Percentiles rank a stretch among this genome's conserved stretches.
phyloP scores from a whole-genome alignment of 176 grass and related monocot genomes.

The Carex myosuroides region DNA sequence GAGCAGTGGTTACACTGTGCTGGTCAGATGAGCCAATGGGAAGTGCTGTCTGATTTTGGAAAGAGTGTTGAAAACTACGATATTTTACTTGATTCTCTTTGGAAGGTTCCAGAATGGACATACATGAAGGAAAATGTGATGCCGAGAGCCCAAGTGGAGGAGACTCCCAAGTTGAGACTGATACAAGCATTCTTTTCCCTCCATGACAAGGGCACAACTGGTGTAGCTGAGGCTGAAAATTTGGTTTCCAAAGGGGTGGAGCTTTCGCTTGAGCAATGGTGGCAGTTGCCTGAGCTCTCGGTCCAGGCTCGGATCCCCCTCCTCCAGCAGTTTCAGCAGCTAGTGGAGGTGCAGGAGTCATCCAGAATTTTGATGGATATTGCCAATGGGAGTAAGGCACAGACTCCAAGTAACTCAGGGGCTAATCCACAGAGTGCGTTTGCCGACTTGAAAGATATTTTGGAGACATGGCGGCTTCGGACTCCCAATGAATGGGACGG shows the following conservation, averaged over 20 bases:
- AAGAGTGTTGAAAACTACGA: slow-evolving; percentile 97
- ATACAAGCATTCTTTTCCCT: slow-evolving; percentile 88
- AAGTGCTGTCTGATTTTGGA: slow-evolving; percentile 93
- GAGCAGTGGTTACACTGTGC: slow-evolving; percentile 94
- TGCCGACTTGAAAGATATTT: slow-evolving; percentile 97
- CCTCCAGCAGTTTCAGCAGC: slow-evolving; percentile 94
- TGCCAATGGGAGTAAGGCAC: slow-evolving; percentile 80
- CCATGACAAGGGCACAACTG: slow-evolving; percentile 76
- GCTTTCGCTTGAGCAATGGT: slow-evolving; percentile 95
- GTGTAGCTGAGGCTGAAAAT: slow-evolving; percentile 79
- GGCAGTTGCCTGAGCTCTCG: slow-evolving; percentile 97
- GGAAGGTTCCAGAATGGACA: slow-evolving; percentile 94
- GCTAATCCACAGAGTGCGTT: slow-evolving; percentile 61
- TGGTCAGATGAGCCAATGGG: slow-evolving; percentile 91
- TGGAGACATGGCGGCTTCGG: slow-evolving; percentile 93
- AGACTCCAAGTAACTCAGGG: slow-evolving; percentile 71
- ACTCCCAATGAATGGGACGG: slow-evolving; percentile 97
- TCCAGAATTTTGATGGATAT: slow-evolving; percentile 92
- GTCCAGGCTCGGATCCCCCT: slow-evolving; percentile 82
- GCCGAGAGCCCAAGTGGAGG: slow-evolving; percentile 85
- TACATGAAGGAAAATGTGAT: slow-evolving; percentile 97
- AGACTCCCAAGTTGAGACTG: slow-evolving; percentile 66
- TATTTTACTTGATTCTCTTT: slow-evolving; percentile 84
- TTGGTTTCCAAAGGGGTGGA: slow-evolving; percentile 86
- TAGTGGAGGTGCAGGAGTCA: slow-evolving; percentile 97